Conservation (phyloP, 1,139 yeast species). For the Blastobotrys persicus region DNA sequence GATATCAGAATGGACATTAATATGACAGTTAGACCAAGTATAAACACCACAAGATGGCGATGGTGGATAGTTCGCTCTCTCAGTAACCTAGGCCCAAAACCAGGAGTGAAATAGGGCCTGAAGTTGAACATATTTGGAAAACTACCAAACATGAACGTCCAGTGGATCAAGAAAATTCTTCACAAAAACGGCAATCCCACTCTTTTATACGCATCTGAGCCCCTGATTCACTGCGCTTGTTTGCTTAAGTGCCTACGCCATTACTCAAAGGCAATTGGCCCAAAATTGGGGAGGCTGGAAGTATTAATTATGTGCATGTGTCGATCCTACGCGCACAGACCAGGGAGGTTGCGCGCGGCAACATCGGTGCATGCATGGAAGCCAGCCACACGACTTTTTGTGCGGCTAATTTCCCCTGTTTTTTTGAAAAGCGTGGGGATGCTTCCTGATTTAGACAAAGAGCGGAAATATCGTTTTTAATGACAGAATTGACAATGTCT, state of each 20-base stretch:
- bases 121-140: conserved; percentile 7
- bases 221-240: not conserved
- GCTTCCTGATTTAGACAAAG: not conserved
- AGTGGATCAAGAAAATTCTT: not conserved
- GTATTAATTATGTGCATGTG: not conserved
- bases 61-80: conserved; percentile 12
- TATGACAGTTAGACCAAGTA: conserved; percentile 24
- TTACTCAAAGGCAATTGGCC: not conserved
- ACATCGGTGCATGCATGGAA: not conserved
- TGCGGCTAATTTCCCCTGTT: not conserved
- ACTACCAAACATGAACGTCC: not conserved
- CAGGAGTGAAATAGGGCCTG: conserved; percentile 9
- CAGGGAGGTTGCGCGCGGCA: not conserved
- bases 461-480: too few relatives aligned
- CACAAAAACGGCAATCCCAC: not conserved
- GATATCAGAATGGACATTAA: conserved; percentile 26
- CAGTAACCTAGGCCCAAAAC: conserved; percentile 8
- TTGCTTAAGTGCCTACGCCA: not conserved
- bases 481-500: too few relatives aligned
- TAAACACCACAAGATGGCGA: conserved; percentile 18
- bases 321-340: not conserved
- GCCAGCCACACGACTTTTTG: not conserved
- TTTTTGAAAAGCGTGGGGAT: too few relatives aligned
- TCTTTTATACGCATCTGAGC: not conserved
- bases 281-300: not conserved